Conservation (phyloP, 2,329 filamentous ascomycete species). For the Fusarium mangiferae region DNA sequence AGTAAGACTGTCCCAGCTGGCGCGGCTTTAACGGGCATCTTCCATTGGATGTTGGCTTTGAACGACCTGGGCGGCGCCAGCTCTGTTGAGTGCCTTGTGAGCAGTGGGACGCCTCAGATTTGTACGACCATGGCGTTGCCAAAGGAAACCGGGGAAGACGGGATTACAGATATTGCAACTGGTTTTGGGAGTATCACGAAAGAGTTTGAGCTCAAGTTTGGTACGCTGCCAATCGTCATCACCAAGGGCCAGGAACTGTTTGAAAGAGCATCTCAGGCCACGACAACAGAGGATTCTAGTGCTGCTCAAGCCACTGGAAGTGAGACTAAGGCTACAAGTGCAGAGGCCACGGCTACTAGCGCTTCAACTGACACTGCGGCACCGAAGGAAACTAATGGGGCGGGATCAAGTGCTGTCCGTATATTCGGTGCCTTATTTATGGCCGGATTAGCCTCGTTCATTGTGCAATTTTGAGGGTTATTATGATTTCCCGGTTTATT, state of each 20-base stretch:
- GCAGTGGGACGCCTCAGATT: background rate
- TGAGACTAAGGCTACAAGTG: background rate
- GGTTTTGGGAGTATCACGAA: background rate
- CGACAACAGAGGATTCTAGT: background rate
- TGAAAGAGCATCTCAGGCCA: background rate
- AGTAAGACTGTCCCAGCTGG: background rate
- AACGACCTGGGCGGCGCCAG: background rate
- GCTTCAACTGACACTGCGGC: background rate
- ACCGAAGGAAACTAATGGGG: background rate
- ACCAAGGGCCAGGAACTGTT: background rate
- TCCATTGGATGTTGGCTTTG: slow-evolving; percentile 5
- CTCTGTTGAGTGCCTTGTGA: slow-evolving; percentile 3
- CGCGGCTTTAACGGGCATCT: background rate
- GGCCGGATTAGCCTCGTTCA: background rate
- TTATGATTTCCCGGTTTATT: background rate
- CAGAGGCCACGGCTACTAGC: background rate
- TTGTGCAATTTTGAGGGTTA: background rate
- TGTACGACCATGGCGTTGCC: background rate
- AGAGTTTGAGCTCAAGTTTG: background rate
- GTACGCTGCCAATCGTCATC: background rate
- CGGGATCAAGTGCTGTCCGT: background rate
- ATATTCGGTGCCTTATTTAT: background rate
- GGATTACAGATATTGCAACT: background rate
- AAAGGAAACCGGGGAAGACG: background rate
- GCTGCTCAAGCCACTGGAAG: background rate